These are phyloP conservation scores for Neurospora sp. DNA, from an alignment of 495 filamentous ascomycete species.

Conservation along the genomic window DNA sequence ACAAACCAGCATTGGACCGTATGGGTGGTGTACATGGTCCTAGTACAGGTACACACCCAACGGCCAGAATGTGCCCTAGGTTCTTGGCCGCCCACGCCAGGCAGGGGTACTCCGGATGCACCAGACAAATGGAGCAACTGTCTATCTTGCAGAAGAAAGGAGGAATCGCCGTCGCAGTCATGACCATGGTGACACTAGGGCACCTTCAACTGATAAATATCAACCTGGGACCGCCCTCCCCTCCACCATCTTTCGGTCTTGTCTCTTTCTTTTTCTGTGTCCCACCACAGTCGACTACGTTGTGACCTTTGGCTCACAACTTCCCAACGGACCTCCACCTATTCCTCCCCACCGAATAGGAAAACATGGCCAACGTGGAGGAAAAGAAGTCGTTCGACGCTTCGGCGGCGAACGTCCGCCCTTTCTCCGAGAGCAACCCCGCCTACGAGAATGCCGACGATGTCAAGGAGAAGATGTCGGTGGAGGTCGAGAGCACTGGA, in stretches of 20 bases:
- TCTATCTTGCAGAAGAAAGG: not conserved
- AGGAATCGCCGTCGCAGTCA: not conserved
- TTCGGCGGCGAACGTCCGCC: conserved; percentile 10
- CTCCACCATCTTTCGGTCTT: not conserved
- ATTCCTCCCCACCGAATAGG: not conserved
- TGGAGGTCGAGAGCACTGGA: conserved; percentile 11
- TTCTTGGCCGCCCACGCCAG: not conserved
- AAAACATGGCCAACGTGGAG: conserved; percentile 13
- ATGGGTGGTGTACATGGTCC: not conserved
- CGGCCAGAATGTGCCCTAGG: not conserved
- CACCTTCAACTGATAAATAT: not conserved
- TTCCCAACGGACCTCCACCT: not conserved
- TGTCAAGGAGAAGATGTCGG: conserved; percentile 11
- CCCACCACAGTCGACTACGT: not conserved
- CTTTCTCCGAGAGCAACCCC: conserved; percentile 19
- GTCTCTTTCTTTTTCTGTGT: not conserved
- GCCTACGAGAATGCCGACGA: conserved; percentile 12
- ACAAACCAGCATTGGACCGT: not conserved
- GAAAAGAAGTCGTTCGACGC: conserved; percentile 14
- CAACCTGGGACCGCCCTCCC: not conserved
- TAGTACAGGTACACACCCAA: not conserved
- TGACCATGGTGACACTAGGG: not conserved
- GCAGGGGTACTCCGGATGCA: not conserved
- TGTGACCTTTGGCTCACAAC: not conserved
- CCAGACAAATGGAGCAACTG: not conserved